phyloP scores from a whole-genome alignment of 495 filamentous ascomycete genomes.

The Aspergillus conjunctus region DNA sequence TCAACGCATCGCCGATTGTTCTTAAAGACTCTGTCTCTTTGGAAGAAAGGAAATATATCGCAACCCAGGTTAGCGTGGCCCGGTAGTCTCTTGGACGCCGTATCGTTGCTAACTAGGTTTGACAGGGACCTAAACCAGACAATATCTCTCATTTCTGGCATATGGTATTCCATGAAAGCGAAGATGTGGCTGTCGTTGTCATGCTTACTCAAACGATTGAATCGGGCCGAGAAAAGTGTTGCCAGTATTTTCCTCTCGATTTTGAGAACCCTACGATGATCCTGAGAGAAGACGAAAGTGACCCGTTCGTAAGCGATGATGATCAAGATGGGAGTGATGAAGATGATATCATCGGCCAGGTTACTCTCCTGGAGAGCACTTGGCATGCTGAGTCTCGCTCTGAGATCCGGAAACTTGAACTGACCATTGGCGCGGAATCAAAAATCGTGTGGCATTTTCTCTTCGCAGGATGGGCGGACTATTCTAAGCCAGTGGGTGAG shows the following conservation, averaged over 20 bases:
- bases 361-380: constrained; percentile 51
- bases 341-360: constrained; percentile 34
- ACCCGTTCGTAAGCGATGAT: constrained; percentile 34
- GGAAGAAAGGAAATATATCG: constrained; percentile 62
- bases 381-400: constrained; percentile 53
- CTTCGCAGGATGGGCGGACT: constrained; percentile 94
- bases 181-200: constrained; percentile 79
- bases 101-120: constrained; percentile 10
- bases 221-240: constrained; percentile 82
- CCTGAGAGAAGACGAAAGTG: constrained; percentile 55
- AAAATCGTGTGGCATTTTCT: constrained; percentile 86
- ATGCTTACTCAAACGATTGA: constrained; percentile 96
- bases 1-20: constrained; percentile 90
- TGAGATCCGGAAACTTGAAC: constrained; percentile 57
- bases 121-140: constrained; percentile 75
- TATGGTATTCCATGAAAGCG: constrained; percentile 88
- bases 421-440: constrained; percentile 59
- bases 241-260: constrained; percentile 78
- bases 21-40: constrained; percentile 59
- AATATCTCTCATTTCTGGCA: constrained; percentile 83
- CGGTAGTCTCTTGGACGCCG: too few relatives aligned
- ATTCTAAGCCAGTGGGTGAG: constrained; percentile 78
- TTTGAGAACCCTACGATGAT: constrained; percentile 60
- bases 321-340: constrained; percentile 23
- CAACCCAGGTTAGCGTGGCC: constrained; percentile 57